Evolutionary conservation across 1,284 basidiomycete species (phyloP), one percentile per base, ranked within the genome.

Genomic region (Cryptococcus neoformans): DNA sequence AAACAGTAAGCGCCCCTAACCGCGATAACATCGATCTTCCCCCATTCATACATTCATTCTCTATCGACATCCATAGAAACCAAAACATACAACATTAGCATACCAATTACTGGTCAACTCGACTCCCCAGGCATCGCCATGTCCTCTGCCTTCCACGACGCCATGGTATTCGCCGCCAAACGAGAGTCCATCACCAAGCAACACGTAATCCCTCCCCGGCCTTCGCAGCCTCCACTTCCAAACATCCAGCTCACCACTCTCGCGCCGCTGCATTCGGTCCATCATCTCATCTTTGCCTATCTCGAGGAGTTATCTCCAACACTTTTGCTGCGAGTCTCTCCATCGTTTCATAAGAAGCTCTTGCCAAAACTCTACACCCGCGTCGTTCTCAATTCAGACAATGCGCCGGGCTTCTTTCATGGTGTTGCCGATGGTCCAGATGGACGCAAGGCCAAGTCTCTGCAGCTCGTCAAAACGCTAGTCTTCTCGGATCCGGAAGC

Each of bases 401-500:
- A 55, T 17, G 39, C 36, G 12, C 10, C 21, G 21, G 8, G 14
- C 4, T 58, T 52, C 39, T 58, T 58, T 34, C 49, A 58, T 34
- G 57, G 57, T 14, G 28, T 58, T 8, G 49, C 53, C 11, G 40
- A 51, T n/a, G 49, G 49, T 9, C 10, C 10, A 16, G 49, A 51
- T 12, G 17, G 40, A 34, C 40, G 37, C 39, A 50, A 41, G 38
- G 46, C 21, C 28, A 12, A 37, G 9, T 36, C 44, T 12, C 51
- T 44, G 41, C n/a, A n/a, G 14, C n/a, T 53, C n/a, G 49, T 51
- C 6, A 41, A 39, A 36, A 51, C 11, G 11, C 8, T 51, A 34
- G 49, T 51, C 16, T 51, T 51, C 17, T 17, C 51, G 10, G 44
- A 44, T 58, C 52, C 53, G 44, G 53, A 44, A 45, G 51, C 36